Percentiles rank a stretch among this genome's conserved stretches.
phyloP scores from a whole-genome alignment of 176 grass and related monocot species.

The Oryza nivara region DNA sequence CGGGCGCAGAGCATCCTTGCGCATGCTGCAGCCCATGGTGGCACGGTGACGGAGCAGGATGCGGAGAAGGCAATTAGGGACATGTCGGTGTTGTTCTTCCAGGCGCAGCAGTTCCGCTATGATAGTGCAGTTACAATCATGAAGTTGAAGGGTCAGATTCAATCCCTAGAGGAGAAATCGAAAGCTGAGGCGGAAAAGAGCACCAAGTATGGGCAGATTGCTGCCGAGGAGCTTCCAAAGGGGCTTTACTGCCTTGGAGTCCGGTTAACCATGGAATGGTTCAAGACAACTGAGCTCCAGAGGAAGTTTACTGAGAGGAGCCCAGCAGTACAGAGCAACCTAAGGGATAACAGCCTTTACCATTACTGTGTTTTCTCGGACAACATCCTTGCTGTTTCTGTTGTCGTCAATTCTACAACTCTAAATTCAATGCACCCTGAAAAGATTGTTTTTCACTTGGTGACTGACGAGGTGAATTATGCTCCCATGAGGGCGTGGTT shows the following conservation, averaged over 20 bases:
- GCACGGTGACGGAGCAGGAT: constrained; percentile 43
- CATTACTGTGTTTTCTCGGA: constrained; percentile 98
- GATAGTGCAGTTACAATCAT: constrained; percentile 68
- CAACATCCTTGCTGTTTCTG: constrained; percentile 91
- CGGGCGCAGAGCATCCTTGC: constrained; percentile 65
- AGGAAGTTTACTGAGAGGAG: constrained; percentile 65
- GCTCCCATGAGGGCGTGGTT: constrained; percentile 95
- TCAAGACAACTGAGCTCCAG: constrained; percentile 66
- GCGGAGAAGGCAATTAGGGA: constrained; percentile 71
- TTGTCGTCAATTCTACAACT: constrained; percentile 85
- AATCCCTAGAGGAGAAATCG: constrained; percentile 77
- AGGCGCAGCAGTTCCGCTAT: constrained; percentile 82
- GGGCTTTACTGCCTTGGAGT: constrained; percentile 92
- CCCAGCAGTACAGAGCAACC: constrained; percentile 54
- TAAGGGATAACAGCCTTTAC: constrained; percentile 80
- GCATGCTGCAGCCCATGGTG: constrained; percentile 48
- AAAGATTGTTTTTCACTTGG: constrained; percentile 90
- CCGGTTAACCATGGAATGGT: constrained; percentile 89
- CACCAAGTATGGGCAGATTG: constrained; percentile 91
- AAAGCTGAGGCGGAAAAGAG: constrained; percentile 89
- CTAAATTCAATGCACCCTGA: constrained; percentile 76
- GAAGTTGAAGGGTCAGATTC: constrained; percentile 94
- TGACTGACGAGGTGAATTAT: constrained; percentile 96
- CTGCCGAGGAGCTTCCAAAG: constrained; percentile 96
- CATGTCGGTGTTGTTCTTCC: constrained; percentile 79